Conservation (phyloP, 495 filamentous ascomycete genomes). For the Penicillium subrubescens region DNA sequence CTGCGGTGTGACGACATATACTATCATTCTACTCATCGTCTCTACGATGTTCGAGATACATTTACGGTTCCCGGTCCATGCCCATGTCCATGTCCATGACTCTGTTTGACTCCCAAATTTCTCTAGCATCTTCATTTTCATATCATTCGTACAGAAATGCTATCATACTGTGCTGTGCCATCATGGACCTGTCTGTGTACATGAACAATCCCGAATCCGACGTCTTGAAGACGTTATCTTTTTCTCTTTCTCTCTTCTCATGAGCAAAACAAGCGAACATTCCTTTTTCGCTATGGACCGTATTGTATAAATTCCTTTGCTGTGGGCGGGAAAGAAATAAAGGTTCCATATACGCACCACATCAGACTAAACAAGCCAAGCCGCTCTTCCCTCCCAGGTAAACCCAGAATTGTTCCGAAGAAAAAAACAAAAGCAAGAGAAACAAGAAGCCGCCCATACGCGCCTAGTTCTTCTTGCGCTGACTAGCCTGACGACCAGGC, state of each 20-base stretch:
- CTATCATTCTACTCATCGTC: not conserved
- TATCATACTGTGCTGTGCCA: slow-evolving; percentile 12
- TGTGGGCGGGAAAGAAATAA: not conserved
- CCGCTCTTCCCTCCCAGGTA: not conserved
- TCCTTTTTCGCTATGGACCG: not conserved
- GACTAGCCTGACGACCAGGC: slow-evolving; percentile 25
- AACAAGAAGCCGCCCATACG: not conserved
- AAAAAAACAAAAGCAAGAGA: not conserved
- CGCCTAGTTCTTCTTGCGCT: slow-evolving; percentile 31
- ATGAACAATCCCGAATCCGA: slow-evolving; percentile 19
- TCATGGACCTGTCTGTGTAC: slow-evolving; percentile 25
- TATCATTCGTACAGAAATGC: slow-evolving; percentile 23
- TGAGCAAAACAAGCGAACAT: not conserved
- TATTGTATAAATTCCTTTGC: not conserved
- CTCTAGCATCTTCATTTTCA: slow-evolving; percentile 13
- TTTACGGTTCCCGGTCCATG: not conserved
- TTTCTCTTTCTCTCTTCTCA: not conserved
- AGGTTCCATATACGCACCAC: not conserved
- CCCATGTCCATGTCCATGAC: not conserved
- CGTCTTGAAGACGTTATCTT: not conserved
- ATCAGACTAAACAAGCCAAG: not conserved
- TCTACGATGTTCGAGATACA: not conserved
- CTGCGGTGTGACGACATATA: slow-evolving; percentile 27
- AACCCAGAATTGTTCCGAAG: not conserved
- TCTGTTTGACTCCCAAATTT: not conserved